Base-by-base conservation (phyloP, 768 basidiomycete genomes). In the Phlebiopsis flavidoalba region DNA sequence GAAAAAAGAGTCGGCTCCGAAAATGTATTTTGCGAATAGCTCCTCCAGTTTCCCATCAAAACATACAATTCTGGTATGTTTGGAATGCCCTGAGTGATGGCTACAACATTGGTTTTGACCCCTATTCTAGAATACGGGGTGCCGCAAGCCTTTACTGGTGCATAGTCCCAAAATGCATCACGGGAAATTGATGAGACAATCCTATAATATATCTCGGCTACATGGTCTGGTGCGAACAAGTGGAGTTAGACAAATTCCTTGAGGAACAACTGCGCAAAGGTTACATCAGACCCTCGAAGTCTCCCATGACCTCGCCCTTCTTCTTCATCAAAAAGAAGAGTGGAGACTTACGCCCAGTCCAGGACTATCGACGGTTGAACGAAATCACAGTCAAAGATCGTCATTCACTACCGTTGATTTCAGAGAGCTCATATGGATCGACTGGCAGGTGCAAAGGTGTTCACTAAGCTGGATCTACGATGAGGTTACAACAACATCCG, bases 281-380 rank as follows among this genome's bases (percentile, higher is more conserved):
- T 7, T 40, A 46, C 1, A 72, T 73, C 5, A 12, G 57, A 0
- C 66, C 65, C 12, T 59, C 58, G 12, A 63, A 63, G 26, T 31
- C 26, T 3, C 26, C 26, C 2, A 31, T 31, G 26, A 31, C 26
- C 2, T 64, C 66, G 0, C 64, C 71, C 0, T 63, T 71, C 51
- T 68, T 71, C 63, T 75, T 77, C 37, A 60, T 75, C 12, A 69
- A 70, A 24, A 77, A 77, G 65, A 74, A 77, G 62, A 75, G 75
- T 60, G 71, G 74, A 1, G 53, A 54, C 0, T 59, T 76, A 0
- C 57, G 67, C 0, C 67, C 67, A 0, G 67, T 75, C 3, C 69
- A 74, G 43, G 76, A 78, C 53, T 77, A 77, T 52, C 53, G 67
- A 7, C 31, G 45, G 19, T 46, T 74, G 0, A 75, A 75, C 55